Conservation (phyloP, 176 grass and related monocot genomes). For the Triticum turgidum region DNA sequence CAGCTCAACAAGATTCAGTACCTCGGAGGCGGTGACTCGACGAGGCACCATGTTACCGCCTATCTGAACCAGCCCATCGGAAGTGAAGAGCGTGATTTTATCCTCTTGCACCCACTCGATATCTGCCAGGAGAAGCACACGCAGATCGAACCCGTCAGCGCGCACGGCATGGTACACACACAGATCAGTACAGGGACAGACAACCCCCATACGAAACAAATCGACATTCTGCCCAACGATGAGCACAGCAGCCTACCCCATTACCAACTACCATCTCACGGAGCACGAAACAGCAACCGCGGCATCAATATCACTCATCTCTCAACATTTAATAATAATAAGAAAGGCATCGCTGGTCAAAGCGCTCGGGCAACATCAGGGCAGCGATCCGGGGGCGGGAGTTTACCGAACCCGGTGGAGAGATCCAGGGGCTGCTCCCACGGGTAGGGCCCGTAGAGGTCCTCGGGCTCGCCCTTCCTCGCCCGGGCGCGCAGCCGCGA, state of each 20-base stretch:
- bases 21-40: slow-evolving; percentile 53
- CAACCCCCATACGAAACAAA: neutral
- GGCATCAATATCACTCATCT: neutral
- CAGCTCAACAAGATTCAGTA: slow-evolving; percentile 16
- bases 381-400: neutral
- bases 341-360: neutral
- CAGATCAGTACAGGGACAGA: neutral
- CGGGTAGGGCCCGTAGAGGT: slow-evolving; percentile 83
- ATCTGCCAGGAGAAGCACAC: slow-evolving; percentile 32
- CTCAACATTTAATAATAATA: too few relatives aligned
- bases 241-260: neutral
- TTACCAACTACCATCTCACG: neutral
- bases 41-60: slow-evolving; percentile 76
- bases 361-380: neutral
- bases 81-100: slow-evolving; percentile 84
- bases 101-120: slow-evolving; percentile 87
- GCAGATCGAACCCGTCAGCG: slow-evolving; percentile 15
- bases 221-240: neutral
- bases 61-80: slow-evolving; percentile 88
- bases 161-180: neutral
- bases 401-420: slow-evolving; percentile 28
- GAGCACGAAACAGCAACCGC: neutral
- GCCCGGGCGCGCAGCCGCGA: slow-evolving; percentile 45
- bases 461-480: slow-evolving; percentile 53
- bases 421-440: slow-evolving; percentile 77